Percentiles rank a stretch among this genome's conserved stretches.
These are phyloP conservation scores for Iberis pinnata DNA, from an alignment of 345 rosid species.

Conservation along the genomic window DNA sequence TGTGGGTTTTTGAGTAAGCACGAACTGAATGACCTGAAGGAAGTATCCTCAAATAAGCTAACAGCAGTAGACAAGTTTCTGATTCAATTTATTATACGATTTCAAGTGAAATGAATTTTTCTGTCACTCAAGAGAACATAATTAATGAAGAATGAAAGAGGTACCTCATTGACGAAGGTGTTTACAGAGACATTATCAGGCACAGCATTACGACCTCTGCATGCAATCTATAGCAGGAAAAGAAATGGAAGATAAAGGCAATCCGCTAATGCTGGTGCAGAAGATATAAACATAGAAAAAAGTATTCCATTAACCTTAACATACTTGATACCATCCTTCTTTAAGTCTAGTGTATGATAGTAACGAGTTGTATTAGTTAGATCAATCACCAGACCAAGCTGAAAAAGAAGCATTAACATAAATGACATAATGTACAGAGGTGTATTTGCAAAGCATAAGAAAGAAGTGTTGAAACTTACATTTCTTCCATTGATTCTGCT, in stretches of 20 bases:
- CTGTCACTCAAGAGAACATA: neutral
- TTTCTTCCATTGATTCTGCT: constrained; percentile 71
- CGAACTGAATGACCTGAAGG: constrained; percentile 68
- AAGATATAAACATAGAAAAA: neutral
- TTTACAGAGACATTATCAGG: constrained; percentile 86
- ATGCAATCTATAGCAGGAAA: constrained; percentile 59
- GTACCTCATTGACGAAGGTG: constrained; percentile 76
- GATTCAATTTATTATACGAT: no score
- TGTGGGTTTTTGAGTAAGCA: constrained; percentile 59
- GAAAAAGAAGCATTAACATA: constrained; percentile 20
- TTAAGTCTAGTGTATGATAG: constrained; percentile 64
- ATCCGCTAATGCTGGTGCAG: neutral
- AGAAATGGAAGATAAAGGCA: constrained; percentile 22
- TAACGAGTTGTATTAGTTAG: constrained; percentile 91
- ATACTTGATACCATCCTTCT: constrained; percentile 76
- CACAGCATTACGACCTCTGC: constrained; percentile 87
- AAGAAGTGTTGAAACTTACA: constrained; percentile 35
- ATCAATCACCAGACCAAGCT: constrained; percentile 98
- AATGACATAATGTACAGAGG: constrained; percentile 8
- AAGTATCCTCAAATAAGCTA: constrained; percentile 7
- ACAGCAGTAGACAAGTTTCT: neutral
- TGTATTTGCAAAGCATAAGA: constrained; percentile 1
- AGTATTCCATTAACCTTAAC: constrained; percentile 54
- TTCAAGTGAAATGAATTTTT: no score
- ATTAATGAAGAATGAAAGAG: neutral